A percentile compares a stretch with the other conserved stretches of the same genome.
Conservation (phyloP, 192 early-diverging fungal genomes). For the Coemansia sp. region DNA sequence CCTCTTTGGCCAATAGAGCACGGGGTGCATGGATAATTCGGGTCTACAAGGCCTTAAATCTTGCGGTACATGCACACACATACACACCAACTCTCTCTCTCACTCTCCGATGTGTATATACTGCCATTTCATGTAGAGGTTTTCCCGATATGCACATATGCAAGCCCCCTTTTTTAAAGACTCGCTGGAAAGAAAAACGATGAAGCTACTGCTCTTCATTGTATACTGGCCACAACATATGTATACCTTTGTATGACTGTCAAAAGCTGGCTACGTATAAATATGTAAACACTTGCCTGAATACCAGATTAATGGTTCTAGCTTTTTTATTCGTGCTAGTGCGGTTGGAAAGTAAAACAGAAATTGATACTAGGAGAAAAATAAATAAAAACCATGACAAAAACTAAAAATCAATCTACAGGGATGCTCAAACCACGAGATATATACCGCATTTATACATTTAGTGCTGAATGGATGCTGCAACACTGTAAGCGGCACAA, state of each 20-base stretch:
- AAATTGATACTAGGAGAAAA: too few relatives aligned
- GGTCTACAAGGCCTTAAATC: neutral
- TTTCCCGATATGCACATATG: neutral
- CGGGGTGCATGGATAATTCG: slow-evolving; percentile 1
- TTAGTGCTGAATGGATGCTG: too few relatives aligned
- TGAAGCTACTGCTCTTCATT: neutral
- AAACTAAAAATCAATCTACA: too few relatives aligned
- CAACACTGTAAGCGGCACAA: too few relatives aligned
- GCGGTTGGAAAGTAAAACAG: too few relatives aligned
- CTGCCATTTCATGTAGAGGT: neutral
- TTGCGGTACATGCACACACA: neutral
- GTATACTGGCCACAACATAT: neutral
- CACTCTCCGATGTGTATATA: neutral
- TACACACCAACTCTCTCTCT: too few relatives aligned
- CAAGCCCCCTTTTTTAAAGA: slow-evolving; percentile 3
- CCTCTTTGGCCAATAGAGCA: neutral
- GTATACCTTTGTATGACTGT: neutral
- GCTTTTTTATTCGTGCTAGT: too few relatives aligned
- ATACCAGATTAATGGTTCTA: too few relatives aligned
- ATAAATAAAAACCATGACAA: too few relatives aligned
- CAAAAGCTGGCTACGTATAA: neutral
- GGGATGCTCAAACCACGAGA: too few relatives aligned
- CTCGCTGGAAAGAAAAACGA: neutral
- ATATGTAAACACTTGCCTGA: neutral
- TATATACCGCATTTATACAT: too few relatives aligned